Percentiles rank a stretch among this genome's conserved stretches.
Conservation (phyloP, 768 basidiomycete species). For the Coprinopsis cinerea region DNA sequence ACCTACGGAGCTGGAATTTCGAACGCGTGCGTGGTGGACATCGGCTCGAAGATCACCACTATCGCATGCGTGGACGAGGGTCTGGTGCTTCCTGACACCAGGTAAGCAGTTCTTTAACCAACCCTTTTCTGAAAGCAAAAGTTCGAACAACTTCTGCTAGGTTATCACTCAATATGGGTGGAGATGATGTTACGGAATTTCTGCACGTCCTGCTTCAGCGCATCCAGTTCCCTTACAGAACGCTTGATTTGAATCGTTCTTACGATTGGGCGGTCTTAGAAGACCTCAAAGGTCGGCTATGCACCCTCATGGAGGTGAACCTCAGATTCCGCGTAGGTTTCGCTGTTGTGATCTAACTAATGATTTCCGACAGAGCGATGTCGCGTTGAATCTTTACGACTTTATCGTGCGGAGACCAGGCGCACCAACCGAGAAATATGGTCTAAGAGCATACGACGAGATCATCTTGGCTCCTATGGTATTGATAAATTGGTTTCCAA, state of each 20-base stretch:
- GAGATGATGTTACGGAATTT: slow-evolving; percentile 93
- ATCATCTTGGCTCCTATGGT: slow-evolving; percentile 94
- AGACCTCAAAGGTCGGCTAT: slow-evolving; percentile 79
- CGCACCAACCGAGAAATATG: slow-evolving; percentile 79
- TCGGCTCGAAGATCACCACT: slow-evolving; percentile 79
- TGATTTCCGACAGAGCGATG: slow-evolving; percentile 65
- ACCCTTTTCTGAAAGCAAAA: slow-evolving; percentile 6
- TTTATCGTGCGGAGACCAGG: slow-evolving; percentile 79
- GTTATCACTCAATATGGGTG: slow-evolving; percentile 81
- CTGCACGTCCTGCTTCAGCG: slow-evolving; percentile 71
- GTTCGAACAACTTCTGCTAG: slow-evolving; percentile 26
- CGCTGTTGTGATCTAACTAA: slow-evolving; percentile 4
- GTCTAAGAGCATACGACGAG: slow-evolving; percentile 89
- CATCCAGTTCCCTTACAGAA: slow-evolving; percentile 84
- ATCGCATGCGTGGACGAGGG: slow-evolving; percentile 96
- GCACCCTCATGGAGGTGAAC: slow-evolving; percentile 82
- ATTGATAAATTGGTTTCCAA: neutral
- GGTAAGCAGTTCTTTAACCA: slow-evolving; percentile 39
- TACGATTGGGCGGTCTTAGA: slow-evolving; percentile 93
- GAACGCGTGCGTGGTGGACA: slow-evolving; percentile 92
- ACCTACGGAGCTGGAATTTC: slow-evolving; percentile 95
- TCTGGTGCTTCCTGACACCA: slow-evolving; percentile 76
- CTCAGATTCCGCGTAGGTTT: slow-evolving; percentile 4
- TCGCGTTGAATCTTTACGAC: slow-evolving; percentile 86
- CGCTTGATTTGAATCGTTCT: slow-evolving; percentile 65